Evolutionary conservation across 495 filamentous ascomycete genomes (phyloP), one percentile per base, ranked within the genome.

Genomic region (Schizothecium vesticola): DNA sequence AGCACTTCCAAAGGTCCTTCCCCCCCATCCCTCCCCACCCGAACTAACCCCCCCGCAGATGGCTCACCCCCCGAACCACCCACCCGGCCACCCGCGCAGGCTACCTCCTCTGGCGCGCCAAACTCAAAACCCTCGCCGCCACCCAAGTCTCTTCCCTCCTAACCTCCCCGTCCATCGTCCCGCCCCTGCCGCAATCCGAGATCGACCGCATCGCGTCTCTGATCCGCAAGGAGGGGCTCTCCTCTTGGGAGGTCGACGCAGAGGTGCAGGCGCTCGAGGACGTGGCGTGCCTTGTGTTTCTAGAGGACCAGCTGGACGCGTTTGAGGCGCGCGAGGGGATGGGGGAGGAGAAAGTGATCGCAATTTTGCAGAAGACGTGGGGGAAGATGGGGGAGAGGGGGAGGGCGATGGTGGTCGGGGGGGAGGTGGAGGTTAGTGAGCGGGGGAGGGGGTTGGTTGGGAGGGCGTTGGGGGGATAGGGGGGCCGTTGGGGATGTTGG

Each of bases 271-370:
- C 85, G 8, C 78, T 95, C 69, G 91, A 95, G 78, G 92, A 95
- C 80, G 90, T 92, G 65, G 92, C 92, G 19, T 95, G 92, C 77
- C 79, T 95, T 58, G 92, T 95, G 36, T 95, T 95, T 76, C 75
- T 95, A 72, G 91, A 93, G 75, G 92, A 92, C 74, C 91, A 93
- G 79, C 88, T 94, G 68, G 91, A 91, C 73, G 84, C 82, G 59
- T 95, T 93, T 78, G 89, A 90, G 81, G 82, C 69, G 59, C 70
- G 71, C 67, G 66, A 81, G 66, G 82, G 80, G 67, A 83, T 85
- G 74, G 87, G 84, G 72, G 91, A 93, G 78, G 89, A 87, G 63
- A 94, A 93, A 83, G 85, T 92, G 58, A 69, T 94, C 13, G 81
- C 73, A 13, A 93, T 95, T 68, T 75, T 95, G 78, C 76, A 81